Conservation (phyloP, 2,329 filamentous ascomycete species). For the Lasiodiplodia citricola region DNA sequence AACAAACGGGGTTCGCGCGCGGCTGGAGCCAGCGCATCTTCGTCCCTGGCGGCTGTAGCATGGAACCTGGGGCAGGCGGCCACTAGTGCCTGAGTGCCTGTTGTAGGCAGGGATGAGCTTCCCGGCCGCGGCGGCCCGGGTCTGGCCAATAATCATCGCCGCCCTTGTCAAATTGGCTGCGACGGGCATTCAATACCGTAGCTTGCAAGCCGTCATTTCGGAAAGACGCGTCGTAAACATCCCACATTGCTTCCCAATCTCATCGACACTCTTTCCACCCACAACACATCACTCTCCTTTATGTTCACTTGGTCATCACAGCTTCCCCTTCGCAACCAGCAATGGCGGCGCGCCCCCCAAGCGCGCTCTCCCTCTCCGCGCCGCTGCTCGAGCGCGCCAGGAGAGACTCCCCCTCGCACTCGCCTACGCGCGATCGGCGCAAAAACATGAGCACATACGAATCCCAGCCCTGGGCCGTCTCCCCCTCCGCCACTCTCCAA, state of each 20-base stretch:
- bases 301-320: conserved; percentile 23
- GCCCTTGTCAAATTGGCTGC: not conserved
- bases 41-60: conserved; percentile 2
- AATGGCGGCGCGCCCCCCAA: conserved; percentile 43
- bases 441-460: conserved; percentile 22
- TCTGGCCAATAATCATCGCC: not conserved
- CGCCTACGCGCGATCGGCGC: conserved; percentile 27
- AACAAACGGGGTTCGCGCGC: not conserved
- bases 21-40: not conserved
- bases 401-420: conserved; percentile 22
- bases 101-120: no score
- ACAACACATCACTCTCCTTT: conserved; percentile 40
- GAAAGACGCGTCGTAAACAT: conserved; percentile 38
- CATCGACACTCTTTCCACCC: conserved; percentile 33
- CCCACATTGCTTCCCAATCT: conserved; percentile 29
- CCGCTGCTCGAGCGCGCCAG: conserved; percentile 23
- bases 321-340: conserved; percentile 31
- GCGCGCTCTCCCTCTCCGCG: conserved; percentile 25
- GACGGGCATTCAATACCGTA: not conserved
- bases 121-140: not conserved
- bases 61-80: not conserved
- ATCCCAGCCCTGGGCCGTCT: conserved; percentile 30
- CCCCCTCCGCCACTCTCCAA: conserved; percentile 50
- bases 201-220: conserved; percentile 24
- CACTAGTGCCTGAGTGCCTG: not conserved